Percentiles rank a stretch among this genome's conserved stretches.
Conservation (phyloP, 1,284 basidiomycete species). For the Blastosporella zonata region DNA sequence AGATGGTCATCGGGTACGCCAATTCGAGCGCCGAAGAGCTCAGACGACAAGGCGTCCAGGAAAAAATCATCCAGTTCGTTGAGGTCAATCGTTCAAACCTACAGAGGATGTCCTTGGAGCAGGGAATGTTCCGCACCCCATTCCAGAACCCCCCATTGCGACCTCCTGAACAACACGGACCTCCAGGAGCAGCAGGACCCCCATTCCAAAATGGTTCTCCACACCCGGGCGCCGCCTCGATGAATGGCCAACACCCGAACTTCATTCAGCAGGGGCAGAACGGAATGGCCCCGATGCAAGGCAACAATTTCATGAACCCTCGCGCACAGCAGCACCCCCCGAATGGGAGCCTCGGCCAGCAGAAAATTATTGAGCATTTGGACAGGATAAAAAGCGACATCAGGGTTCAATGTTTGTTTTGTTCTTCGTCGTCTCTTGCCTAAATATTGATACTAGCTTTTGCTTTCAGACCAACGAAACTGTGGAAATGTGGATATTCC, state of each 20-base stretch:
- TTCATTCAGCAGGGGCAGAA: constrained; percentile 16
- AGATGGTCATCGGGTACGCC: constrained; percentile 42
- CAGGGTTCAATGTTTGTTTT: constrained; percentile 30
- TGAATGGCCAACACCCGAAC: constrained; percentile 4
- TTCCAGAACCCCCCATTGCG: constrained; percentile 22
- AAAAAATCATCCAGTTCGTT: constrained; percentile 52
- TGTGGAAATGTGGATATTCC: constrained; percentile 39
- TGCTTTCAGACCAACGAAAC: constrained; percentile 27
- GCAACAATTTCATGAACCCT: constrained; percentile 16
- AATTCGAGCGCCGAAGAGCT: constrained; percentile 47
- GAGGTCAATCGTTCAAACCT: constrained; percentile 51
- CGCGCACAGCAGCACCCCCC: constrained; percentile 11
- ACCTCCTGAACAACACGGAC: constrained; percentile 13
- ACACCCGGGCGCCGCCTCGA: constrained; percentile 4
- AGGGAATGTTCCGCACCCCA: constrained; percentile 38
- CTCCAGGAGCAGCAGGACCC: constrained; percentile 4
- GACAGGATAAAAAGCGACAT: constrained; percentile 31
- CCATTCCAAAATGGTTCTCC: constrained; percentile 5
- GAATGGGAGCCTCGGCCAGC: constrained; percentile 21
- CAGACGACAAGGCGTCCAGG: constrained; percentile 46
- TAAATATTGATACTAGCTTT: constrained; percentile 2
- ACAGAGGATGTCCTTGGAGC: constrained; percentile 38
- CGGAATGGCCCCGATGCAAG: constrained; percentile 11
- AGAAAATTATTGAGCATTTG: constrained; percentile 31
- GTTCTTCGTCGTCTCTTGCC: constrained; percentile 17